Percentiles rank a stretch among this genome's conserved stretches.
phyloP scores from a whole-genome alignment of 805 yeast species.

The Wickerhamomyces bisporus region DNA sequence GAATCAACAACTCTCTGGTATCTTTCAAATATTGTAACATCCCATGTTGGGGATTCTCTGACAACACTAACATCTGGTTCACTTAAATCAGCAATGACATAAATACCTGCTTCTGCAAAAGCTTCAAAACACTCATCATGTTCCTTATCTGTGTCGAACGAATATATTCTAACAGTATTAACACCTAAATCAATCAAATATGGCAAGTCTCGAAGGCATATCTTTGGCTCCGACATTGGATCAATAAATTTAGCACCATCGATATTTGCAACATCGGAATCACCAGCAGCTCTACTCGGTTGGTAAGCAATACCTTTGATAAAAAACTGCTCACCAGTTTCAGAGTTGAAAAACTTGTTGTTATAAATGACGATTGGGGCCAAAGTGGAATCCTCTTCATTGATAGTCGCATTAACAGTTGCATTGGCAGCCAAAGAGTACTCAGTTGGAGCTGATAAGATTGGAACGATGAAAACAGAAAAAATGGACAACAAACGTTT shows the following conservation, averaged over 20 bases:
- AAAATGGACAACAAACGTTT: no score
- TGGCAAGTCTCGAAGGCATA: slow-evolving; percentile 83
- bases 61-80: slow-evolving; percentile 78
- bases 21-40: slow-evolving; percentile 61
- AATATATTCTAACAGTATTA: slow-evolving; percentile 82
- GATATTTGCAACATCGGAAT: slow-evolving; percentile 21
- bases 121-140: slow-evolving; percentile 78
- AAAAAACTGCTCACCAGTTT: slow-evolving; percentile 77
- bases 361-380: slow-evolving; percentile 55
- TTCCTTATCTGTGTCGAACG: slow-evolving; percentile 63
- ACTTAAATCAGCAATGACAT: slow-evolving; percentile 84
- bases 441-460: no score
- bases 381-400: no score
- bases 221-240: slow-evolving; percentile 65
- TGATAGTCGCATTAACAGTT: no score
- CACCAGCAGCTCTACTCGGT: slow-evolving; percentile 42
- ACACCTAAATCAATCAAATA: slow-evolving; percentile 62
- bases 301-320: slow-evolving; percentile 89
- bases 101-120: slow-evolving; percentile 81
- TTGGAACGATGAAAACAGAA: no score
- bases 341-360: slow-evolving; percentile 69
- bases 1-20: slow-evolving; percentile 80
- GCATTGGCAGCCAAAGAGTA: no score
- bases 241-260: slow-evolving; percentile 43
- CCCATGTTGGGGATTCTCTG: slow-evolving; percentile 78